Base-by-base conservation (phyloP, 306 rosid species). In the Quercus glauca region DNA sequence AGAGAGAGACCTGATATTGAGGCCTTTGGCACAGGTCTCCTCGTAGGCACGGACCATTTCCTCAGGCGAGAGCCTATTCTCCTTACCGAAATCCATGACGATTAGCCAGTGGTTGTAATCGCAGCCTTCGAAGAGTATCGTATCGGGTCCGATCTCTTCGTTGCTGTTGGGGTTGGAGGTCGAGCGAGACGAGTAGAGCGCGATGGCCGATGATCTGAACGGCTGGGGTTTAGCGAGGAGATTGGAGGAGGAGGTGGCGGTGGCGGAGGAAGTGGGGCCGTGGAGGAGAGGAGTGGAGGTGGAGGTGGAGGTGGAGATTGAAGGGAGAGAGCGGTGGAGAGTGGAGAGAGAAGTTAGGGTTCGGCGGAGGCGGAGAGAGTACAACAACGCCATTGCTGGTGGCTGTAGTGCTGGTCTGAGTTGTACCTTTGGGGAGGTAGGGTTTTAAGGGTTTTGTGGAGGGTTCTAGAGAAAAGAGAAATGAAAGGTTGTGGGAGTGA, bases 71-170 rank as follows among this genome's bases (percentile, higher is more conserved):
- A 88, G 93, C 41, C 77, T 83, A 31, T 82, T 76, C 43, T 88
- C 92, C 76, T 69, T 81, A 31, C 88, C 90, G 76, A 86, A 90
- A 58, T 88, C 88, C 91, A 90, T 90, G 73, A 88, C 90, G 71
- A 93, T 80, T 26, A 91, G 92, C 98, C 97, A 93, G 84, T 93
- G 97, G 61, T 91, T 88, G 86, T 91, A 91, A 56, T 93, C 98
- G 85, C 94, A 91, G 6, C 98, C 98, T 79, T 93, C 98, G 58
- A 91, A 93, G n/a, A 91, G 90, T 12, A 91, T 83, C 3, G 94
- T 86, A 33, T 90, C 85, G n/a, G 92, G 92, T 57, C 89, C 94
- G 15, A 91, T 90, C 81, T 85, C 91, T 1, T 83, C 86, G 23
- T 80, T 67, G 43, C 33, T 35, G 78, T 74, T 59, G 70, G 63